Evolutionary conservation across 305 asterid species (phyloP).

Genomic region (Petunia hybrid): DNA sequence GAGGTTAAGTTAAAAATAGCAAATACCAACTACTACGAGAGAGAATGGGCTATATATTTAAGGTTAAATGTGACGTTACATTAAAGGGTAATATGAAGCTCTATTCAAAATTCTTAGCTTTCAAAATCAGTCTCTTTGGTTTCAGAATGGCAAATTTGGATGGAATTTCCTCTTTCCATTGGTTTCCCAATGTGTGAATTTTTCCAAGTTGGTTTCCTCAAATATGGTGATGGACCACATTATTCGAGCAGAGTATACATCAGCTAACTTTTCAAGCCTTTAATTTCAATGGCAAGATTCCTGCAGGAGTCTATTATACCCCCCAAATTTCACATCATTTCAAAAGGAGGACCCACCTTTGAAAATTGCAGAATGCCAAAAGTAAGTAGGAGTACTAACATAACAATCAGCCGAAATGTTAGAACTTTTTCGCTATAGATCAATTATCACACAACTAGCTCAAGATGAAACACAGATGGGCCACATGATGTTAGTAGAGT

Average conservation of each 20-base stretch:
- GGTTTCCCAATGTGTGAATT: slow-evolving; percentile 3
- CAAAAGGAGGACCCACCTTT: background rate
- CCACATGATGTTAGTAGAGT: background rate
- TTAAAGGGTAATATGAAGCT: background rate
- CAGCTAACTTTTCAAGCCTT: background rate
- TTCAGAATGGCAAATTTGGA: background rate
- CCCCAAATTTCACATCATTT: slow-evolving; percentile 20
- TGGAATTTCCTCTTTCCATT: background rate
- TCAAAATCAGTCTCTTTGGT: slow-evolving; percentile 18
- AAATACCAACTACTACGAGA: background rate
- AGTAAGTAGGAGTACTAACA: too few relatives aligned
- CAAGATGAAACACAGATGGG: background rate
- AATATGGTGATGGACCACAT: slow-evolving; percentile 27
- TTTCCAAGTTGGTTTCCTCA: slow-evolving; percentile 20
- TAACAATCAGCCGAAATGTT: background rate
- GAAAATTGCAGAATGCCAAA: too few relatives aligned
- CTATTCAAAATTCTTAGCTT: slow-evolving; percentile 7
- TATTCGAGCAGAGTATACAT: background rate
- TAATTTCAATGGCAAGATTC: background rate
- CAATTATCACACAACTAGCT: background rate
- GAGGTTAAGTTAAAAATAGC: background rate
- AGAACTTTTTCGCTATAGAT: background rate
- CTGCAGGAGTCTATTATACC: background rate
- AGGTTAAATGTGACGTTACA: background rate
- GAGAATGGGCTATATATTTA: background rate